Evolutionary conservation across 2,329 filamentous ascomycete species (phyloP).

Genomic region (Mycosphaerella sp.): DNA sequence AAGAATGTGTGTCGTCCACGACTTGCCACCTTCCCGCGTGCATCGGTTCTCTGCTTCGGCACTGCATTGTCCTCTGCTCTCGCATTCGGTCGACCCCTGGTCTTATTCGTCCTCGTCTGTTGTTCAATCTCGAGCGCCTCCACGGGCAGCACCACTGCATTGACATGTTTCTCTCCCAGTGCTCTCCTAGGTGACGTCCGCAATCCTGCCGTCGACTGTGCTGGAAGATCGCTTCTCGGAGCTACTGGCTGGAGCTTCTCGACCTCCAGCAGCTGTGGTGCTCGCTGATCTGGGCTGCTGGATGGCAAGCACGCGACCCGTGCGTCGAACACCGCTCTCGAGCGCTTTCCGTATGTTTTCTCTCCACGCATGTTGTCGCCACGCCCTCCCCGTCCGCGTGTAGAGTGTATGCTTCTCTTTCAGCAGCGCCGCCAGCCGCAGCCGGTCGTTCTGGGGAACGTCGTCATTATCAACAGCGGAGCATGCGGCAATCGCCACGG

Average conservation of each 20-base stretch:
- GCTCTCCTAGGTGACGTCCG: slow-evolving; percentile 15
- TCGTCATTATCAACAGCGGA: background rate
- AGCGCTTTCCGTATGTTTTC: slow-evolving; percentile 36
- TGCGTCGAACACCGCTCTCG: slow-evolving; percentile 27
- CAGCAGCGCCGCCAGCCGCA: background rate
- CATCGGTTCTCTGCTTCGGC: slow-evolving; percentile 4
- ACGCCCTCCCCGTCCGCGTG: background rate
- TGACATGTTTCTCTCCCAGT: slow-evolving; percentile 23
- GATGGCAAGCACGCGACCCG: slow-evolving; percentile 17
- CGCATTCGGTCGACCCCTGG: slow-evolving; percentile 2
- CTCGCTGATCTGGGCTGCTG: slow-evolving; percentile 25
- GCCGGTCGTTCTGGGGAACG: background rate
- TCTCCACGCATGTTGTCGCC: slow-evolving; percentile 31
- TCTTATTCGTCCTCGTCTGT: slow-evolving; percentile 8
- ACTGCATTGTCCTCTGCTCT: background rate
- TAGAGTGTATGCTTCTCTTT: background rate
- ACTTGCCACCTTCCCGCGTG: slow-evolving; percentile 4
- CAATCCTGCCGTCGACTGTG: background rate
- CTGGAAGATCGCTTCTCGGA: slow-evolving; percentile 4
- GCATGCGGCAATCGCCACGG: background rate
- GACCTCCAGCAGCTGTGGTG: slow-evolving; percentile 8
- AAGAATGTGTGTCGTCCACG: slow-evolving; percentile 12
- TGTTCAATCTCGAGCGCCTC: slow-evolving; percentile 5
- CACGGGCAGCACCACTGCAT: slow-evolving; percentile 18
- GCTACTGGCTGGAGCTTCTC: slow-evolving; percentile 4